Evolutionary conservation across 257 asterid species (phyloP), one percentile per base, ranked within the genome.

Genomic region (Solanum okadae): DNA sequence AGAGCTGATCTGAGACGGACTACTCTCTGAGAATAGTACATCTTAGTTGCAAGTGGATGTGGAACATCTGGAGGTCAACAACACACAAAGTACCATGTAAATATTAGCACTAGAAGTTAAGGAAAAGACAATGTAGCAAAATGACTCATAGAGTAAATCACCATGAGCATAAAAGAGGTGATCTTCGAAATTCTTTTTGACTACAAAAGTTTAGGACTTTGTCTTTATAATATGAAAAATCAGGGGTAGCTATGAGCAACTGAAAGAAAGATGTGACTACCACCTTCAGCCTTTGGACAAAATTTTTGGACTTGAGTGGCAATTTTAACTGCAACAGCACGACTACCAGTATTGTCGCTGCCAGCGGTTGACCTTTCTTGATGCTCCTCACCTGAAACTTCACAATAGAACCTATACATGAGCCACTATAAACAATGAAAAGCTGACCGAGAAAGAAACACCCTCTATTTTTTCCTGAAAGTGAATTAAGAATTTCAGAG

Each of bases 11-110:
- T 92, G 67, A 95, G 95, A 86, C 87, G 91, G 15, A 91, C 89
- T 88, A 91, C 92, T 90, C 96, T 93, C 87, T 93, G 98, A 90
- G 95, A 93, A 91, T 93, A 96, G 90, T 94, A 96, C 63, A 91
- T 91, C 92, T 96, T 96, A 89, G 98, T 96, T n/a, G 99, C 98
- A 86, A 96, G 92, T 42, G 99, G 99, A 83, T 91, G 94, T 88
- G 98, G 98, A 90, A 92, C 89, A 91, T 93, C 98, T 94, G 94
- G 40, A 89, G 56, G 78, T 40, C 38, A 71, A 37, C 61, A 63
- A 18, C 67, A 38, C 49, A 38, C 76, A 25, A 37, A 67, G 87
- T 67, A 35, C 63, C 67, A 85, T 11, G 61, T 25, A 67, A 67
- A 67, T 34, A 85, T 38, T 81, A 29, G 68, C 86, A 8, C 33